These are phyloP conservation scores for Ceratocystis cacaofunesta DNA, from an alignment of 2,329 filamentous ascomycete genomes.

Conservation along the genomic window DNA sequence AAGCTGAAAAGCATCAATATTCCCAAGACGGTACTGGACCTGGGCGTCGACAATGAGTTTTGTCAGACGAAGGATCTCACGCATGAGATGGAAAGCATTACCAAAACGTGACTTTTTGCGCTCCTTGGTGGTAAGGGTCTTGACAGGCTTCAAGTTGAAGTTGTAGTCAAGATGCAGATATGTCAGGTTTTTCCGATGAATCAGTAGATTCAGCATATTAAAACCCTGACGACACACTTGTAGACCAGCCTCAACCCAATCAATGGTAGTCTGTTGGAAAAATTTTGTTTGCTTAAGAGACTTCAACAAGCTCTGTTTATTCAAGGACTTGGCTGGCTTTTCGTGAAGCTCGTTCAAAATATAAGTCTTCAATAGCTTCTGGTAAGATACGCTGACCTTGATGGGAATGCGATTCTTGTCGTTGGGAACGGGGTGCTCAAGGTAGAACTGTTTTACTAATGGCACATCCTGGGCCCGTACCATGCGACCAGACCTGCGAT, in stretches of 20 bases:
- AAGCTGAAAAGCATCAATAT: slow-evolving; percentile 97
- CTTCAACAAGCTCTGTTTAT: slow-evolving; percentile 79
- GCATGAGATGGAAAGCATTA: slow-evolving; percentile 98
- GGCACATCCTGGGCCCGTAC: slow-evolving; percentile 94
- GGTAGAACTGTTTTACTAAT: slow-evolving; percentile 93
- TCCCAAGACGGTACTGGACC: slow-evolving; percentile 91
- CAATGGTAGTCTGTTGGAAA: slow-evolving; percentile 97
- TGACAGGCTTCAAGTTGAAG: slow-evolving; percentile 97
- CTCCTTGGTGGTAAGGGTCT: slow-evolving; percentile 96
- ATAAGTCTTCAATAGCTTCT: slow-evolving; percentile 90
- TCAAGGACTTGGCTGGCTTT: slow-evolving; percentile 87
- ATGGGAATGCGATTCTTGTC: slow-evolving; percentile 52
- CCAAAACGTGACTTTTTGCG: slow-evolving; percentile 98
- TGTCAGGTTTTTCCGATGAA: slow-evolving; percentile 95
- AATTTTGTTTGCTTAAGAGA: slow-evolving; percentile 95
- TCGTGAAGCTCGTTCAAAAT: slow-evolving; percentile 95
- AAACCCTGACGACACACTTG: slow-evolving; percentile 97
- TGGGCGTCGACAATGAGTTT: slow-evolving; percentile 98
- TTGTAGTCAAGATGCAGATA: slow-evolving; percentile 99
- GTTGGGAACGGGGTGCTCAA: slow-evolving; percentile 73
- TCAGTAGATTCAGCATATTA: slow-evolving; percentile 96
- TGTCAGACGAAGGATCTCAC: slow-evolving; percentile 86
- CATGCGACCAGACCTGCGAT: slow-evolving; percentile 87
- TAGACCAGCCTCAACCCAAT: slow-evolving; percentile 97
- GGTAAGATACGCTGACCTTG: slow-evolving; percentile 95